Conservation (phyloP, 352 stramenopile species). For the Phytophthora sp. region DNA sequence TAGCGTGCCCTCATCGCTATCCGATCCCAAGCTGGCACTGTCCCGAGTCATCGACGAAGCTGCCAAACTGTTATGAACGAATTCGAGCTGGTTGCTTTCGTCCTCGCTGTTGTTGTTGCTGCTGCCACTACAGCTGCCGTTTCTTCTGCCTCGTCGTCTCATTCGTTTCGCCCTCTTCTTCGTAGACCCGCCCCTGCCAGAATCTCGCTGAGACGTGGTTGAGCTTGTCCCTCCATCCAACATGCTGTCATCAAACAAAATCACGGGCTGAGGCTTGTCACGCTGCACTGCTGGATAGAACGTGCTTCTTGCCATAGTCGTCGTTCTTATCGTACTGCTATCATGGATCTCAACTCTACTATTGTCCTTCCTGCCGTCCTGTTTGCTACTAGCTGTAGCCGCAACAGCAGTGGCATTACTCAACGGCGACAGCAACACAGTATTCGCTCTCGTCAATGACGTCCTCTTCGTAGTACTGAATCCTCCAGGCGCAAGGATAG, state of each 20-base stretch:
- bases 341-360: neutral
- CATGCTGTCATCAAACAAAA: slow-evolving; percentile 40
- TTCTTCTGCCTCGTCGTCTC: slow-evolving; percentile 21
- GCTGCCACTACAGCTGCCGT: slow-evolving; percentile 15
- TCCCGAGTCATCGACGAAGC: slow-evolving; percentile 9
- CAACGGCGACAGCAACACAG: slow-evolving; percentile 35
- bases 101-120: slow-evolving; percentile 40
- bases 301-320: slow-evolving; percentile 2
- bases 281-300: slow-evolving; percentile 5
- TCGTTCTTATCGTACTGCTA: neutral
- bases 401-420: slow-evolving; percentile 26
- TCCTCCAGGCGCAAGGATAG: neutral
- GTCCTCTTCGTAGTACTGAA: slow-evolving; percentile 5
- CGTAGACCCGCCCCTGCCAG: neutral
- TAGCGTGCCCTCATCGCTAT: slow-evolving; percentile 20
- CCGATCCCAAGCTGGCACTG: slow-evolving; percentile 16
- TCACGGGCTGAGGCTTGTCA: slow-evolving; percentile 23
- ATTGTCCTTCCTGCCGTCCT: slow-evolving; percentile 7
- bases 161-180: slow-evolving; percentile 36
- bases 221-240: slow-evolving; percentile 11
- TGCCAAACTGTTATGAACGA: neutral
- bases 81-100: slow-evolving; percentile 5
- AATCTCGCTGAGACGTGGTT: neutral
- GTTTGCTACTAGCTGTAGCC: slow-evolving; percentile 17
- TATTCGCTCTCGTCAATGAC: slow-evolving; percentile 15